A percentile compares a stretch with the other conserved stretches of the same genome.
These are phyloP conservation scores for Teratosphaeria nubilosa DNA, from an alignment of 2,329 filamentous ascomycete genomes.

Conservation along the genomic window DNA sequence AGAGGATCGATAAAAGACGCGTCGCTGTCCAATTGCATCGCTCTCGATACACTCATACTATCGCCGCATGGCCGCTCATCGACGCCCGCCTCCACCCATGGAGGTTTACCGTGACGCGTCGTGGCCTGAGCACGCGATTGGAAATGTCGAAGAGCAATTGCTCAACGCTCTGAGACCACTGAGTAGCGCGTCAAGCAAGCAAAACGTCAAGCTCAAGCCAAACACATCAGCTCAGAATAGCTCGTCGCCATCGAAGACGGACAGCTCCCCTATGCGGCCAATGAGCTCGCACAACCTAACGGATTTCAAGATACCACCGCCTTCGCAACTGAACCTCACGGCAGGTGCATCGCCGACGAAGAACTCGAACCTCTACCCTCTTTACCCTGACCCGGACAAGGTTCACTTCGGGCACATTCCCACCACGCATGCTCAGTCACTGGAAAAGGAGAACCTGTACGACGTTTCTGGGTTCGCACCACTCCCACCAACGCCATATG, in stretches of 20 bases:
- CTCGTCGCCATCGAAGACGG: slow-evolving; percentile 61
- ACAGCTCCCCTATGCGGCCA: slow-evolving; percentile 50
- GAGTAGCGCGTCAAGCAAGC: slow-evolving; percentile 40
- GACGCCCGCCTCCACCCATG: not conserved
- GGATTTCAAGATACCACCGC: slow-evolving; percentile 57
- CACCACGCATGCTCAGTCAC: not conserved
- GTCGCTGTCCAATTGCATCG: not conserved
- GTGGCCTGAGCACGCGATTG: slow-evolving; percentile 27
- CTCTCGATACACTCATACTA: not conserved
- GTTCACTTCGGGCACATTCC: slow-evolving; percentile 3
- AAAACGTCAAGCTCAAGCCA: slow-evolving; percentile 59
- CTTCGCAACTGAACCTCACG: slow-evolving; percentile 41
- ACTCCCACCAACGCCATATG: slow-evolving; percentile 29
- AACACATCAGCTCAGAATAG: slow-evolving; percentile 42
- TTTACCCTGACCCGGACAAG: not conserved
- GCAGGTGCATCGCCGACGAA: slow-evolving; percentile 65
- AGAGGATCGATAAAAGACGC: not conserved
- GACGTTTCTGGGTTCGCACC: slow-evolving; percentile 26
- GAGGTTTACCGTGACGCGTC: slow-evolving; percentile 32
- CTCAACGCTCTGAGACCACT: slow-evolving; percentile 35
- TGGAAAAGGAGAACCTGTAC: slow-evolving; percentile 9
- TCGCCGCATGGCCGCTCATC: not conserved
- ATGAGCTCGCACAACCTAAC: slow-evolving; percentile 56
- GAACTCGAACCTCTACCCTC: slow-evolving; percentile 10
- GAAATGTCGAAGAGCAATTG: slow-evolving; percentile 43